Evolutionary conservation across 1,284 basidiomycete genomes (phyloP), one percentile per base, ranked within the genome.

Genomic region (Trichosporon sp.): DNA sequence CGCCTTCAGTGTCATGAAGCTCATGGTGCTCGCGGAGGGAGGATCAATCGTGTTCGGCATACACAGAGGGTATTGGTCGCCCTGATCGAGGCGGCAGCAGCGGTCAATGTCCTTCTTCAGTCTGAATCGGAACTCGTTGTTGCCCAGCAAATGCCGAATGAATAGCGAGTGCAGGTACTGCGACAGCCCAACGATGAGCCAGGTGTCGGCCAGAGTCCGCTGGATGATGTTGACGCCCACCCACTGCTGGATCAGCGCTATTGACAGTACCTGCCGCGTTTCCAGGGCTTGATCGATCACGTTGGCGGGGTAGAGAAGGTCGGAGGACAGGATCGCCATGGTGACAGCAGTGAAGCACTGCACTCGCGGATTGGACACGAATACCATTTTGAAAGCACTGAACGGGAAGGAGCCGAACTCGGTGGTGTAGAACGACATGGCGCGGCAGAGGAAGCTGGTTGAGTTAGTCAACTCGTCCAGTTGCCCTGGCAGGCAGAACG

Each of bases 331-430:
- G 64, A 98, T 85, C 4, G 92, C 90, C 69, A 99, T 83, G 1
- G 93, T 93, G 6, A 95, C 91, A 47, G 91, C 89, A 73, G 94
- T 92, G 73, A 92, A 91, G 66, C 92, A 89, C 72, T 90, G 89
- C 11, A 87, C 85, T 1, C 91, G 88, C 72, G 95, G 86, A 73
- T 95, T 91, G 69, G 98, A 92, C 68, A 99, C 92, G 77, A 98
- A 97, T n/a, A 96, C 92, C 70, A 97, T 81, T 79, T 98, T 98
- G 87, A 92, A 94, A 51, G 95, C 96, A 25, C 91, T 89, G 81
- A 95, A 99, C 0, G 97, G 97, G 80, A 98, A 99, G 2, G 95
- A 96, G 32, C 95, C 96, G 76, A 91, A 97, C 80, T 98, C 95
- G 25, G 91, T 90, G 21, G 90, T 89, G 81, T 92, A 97, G 83